Evolutionary conservation across 495 filamentous ascomycete genomes (phyloP).

Genomic region (Halenospora varia): DNA sequence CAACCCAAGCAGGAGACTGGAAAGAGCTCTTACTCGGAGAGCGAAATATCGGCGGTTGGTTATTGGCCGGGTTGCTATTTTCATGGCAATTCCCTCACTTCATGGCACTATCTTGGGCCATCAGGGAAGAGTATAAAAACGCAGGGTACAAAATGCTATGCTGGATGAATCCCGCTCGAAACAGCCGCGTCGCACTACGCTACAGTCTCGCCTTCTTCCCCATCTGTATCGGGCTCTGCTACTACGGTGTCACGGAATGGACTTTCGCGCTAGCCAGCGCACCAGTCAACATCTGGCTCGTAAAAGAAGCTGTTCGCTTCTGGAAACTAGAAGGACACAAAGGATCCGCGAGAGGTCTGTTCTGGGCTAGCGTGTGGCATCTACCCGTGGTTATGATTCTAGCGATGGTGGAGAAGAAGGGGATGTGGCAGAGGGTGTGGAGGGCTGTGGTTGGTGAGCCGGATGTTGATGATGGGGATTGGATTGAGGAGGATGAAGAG

Average conservation of each 20-base stretch:
- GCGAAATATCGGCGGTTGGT: slow-evolving; percentile 78
- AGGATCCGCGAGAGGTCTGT: slow-evolving; percentile 79
- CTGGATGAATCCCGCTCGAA: slow-evolving; percentile 81
- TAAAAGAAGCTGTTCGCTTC: slow-evolving; percentile 75
- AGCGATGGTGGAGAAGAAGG: slow-evolving; percentile 92
- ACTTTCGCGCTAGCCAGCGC: slow-evolving; percentile 78
- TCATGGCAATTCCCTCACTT: slow-evolving; percentile 99
- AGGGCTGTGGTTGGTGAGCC: slow-evolving; percentile 36
- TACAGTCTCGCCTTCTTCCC: slow-evolving; percentile 89
- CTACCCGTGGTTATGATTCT: slow-evolving; percentile 85
- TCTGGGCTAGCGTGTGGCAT: slow-evolving; percentile 99
- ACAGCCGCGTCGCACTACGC: slow-evolving; percentile 78
- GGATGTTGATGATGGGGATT: slow-evolving; percentile 34
- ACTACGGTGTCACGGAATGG: slow-evolving; percentile 78
- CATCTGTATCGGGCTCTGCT: slow-evolving; percentile 79
- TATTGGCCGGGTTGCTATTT: slow-evolving; percentile 79
- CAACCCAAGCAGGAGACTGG: slow-evolving; percentile 69
- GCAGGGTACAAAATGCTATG: slow-evolving; percentile 89
- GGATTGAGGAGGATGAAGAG: slow-evolving; percentile 40
- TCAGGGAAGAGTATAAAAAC: slow-evolving; percentile 81
- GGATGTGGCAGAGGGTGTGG: slow-evolving; percentile 85
- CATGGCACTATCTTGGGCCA: slow-evolving; percentile 82
- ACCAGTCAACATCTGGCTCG: slow-evolving; percentile 83
- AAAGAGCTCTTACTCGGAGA: slow-evolving; percentile 72
- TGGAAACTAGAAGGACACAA: slow-evolving; percentile 73